Evolutionary conservation across 805 yeast genomes (phyloP), one percentile per base, ranked within the genome.

Genomic region (Huiozyma sinensis): DNA sequence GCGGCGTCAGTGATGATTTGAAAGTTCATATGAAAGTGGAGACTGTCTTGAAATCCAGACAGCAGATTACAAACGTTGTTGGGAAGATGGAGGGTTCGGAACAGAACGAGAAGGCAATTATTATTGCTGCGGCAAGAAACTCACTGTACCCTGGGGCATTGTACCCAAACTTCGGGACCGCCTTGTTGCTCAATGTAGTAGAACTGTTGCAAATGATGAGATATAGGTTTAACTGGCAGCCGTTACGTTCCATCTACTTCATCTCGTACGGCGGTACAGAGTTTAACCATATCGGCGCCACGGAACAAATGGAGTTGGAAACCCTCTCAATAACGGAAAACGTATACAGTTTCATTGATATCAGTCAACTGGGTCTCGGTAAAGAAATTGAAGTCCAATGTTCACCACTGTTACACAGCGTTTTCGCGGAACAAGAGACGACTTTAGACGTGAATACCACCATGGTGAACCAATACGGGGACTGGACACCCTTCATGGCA

Each of bases 121-220:
- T 88, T 2, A 74, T 89, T 44, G 95, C 94, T 1, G 86, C 95
- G 0, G 73, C 81, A 3, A 68, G 95, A 51, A 95, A 86, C 56
- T 69, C 95, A 0, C 66, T 79, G 17, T 77, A 87, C 48, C 73
- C 66, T 52, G 96, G 95, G 8, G 79, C 92, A 0, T 61, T 74
- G 3, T 69, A 75, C 36, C 77, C 87, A 10, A 76, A 77, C 51
- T 76, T 92, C 1, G 92, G 95, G 0, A 79, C 89, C 1, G 76
- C 81, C 0, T 68, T 81, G 1, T 56, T 89, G 44, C 60, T 88
- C 28, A 88, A 85, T 51, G 62, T 88, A 47, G 76, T 83, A 5
- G 73, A 81, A 44, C 59, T 83, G 0, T 75, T 88, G 42, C 76
- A 85, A n/a, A 67, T 75, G 28, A 63, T 87, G 58, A 77, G 74